Conservation (phyloP, 2,329 filamentous ascomycete genomes). For the Trichophyton benhamiae region DNA sequence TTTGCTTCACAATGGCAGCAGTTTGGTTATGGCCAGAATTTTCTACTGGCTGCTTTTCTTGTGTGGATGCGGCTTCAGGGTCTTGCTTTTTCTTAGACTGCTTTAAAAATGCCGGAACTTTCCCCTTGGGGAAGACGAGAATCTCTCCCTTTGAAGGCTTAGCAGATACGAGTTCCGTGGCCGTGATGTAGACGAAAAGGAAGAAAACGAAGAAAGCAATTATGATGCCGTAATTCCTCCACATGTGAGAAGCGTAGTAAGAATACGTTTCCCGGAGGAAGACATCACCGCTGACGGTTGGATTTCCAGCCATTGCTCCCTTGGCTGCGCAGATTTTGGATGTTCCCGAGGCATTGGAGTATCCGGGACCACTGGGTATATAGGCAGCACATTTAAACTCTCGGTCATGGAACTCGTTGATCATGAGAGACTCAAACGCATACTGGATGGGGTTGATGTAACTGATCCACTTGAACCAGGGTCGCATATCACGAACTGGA, state of each 20-base stretch:
- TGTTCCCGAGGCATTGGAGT: conserved; percentile 20
- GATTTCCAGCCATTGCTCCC: conserved; percentile 45
- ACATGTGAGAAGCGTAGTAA: conserved; percentile 49
- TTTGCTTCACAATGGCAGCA: conserved; percentile 13
- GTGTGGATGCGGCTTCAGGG: conserved; percentile 5
- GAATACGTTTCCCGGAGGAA: conserved; percentile 45
- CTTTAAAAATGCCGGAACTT: conserved; percentile 22
- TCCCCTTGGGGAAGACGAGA: conserved; percentile 59
- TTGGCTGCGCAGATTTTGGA: conserved; percentile 43
- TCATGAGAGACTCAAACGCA: conserved; percentile 66
- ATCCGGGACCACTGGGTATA: conserved; percentile 33
- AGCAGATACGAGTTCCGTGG: conserved; percentile 49
- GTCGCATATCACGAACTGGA: conserved; percentile 53
- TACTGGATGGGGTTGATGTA: conserved; percentile 72
- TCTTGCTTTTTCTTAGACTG: conserved; percentile 9
- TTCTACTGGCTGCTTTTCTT: conserved; percentile 18
- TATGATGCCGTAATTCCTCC: conserved; percentile 60
- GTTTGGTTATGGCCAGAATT: conserved; percentile 23
- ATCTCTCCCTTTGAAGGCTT: conserved; percentile 68
- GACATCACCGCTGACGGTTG: conserved; percentile 45
- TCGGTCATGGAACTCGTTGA: conserved; percentile 68
- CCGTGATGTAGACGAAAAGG: conserved; percentile 11
- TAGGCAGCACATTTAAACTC: conserved; percentile 42
- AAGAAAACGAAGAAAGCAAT: conserved; percentile 45
- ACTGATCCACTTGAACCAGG: conserved; percentile 73